Conservation (phyloP, 2,329 filamentous ascomycete species). For the Colletotrichum euphorbiae region DNA sequence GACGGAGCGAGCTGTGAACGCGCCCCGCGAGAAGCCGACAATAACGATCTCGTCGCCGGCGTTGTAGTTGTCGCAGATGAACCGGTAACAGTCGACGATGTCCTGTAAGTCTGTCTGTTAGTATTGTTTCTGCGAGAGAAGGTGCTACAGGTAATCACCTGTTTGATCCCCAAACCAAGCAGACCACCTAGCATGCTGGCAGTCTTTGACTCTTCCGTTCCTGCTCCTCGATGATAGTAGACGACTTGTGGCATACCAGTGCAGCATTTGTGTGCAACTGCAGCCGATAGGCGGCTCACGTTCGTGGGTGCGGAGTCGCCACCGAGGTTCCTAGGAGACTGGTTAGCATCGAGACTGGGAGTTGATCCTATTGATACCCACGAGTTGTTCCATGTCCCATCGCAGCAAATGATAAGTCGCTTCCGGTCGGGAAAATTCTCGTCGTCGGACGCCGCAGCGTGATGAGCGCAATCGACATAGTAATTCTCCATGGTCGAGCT, state of each 20-base stretch:
- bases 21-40: conserved; percentile 52
- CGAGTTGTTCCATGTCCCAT: conserved; percentile 51
- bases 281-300: conserved; percentile 50
- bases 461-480: neutral
- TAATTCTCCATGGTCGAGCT: neutral
- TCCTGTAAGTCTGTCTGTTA: conserved; percentile 34
- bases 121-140: rapidly evolving
- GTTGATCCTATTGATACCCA: neutral
- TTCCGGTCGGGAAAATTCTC: conserved; percentile 36
- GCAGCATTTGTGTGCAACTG: conserved; percentile 45
- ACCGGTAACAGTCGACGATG: conserved; percentile 51
- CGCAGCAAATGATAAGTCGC: conserved; percentile 50
- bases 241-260: conserved; percentile 50
- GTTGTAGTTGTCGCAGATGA: conserved; percentile 51
- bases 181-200: conserved; percentile 43
- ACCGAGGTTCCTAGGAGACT: neutral
- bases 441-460: neutral
- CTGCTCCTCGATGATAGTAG: conserved; percentile 52
- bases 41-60: conserved; percentile 50
- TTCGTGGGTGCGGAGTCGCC: conserved; percentile 43
- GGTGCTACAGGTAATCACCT: neutral
- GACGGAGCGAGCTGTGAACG: conserved; percentile 51
- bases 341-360: neutral
- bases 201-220: conserved; percentile 43
- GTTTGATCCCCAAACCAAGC: conserved; percentile 43